phyloP scores from a whole-genome alignment of 768 basidiomycete species.

The Russula vinacea region DNA sequence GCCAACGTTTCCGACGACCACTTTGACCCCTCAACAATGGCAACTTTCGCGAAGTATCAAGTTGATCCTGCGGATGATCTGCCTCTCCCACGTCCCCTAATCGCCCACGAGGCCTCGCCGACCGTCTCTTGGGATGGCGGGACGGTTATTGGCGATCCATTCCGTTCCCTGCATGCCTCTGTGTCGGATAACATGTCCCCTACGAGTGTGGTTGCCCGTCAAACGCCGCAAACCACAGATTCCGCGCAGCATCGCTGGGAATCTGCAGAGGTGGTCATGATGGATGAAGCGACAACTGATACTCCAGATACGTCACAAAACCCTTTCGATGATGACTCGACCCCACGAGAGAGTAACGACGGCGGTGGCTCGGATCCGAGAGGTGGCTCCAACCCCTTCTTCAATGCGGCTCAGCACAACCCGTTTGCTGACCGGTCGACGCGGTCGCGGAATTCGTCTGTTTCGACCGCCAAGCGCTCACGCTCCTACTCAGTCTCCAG shows the following conservation, averaged over 20 bases:
- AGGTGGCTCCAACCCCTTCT: conserved; percentile 26
- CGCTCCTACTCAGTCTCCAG: conserved; percentile 22
- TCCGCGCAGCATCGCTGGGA: conserved; percentile 28
- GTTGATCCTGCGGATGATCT: conserved; percentile 2
- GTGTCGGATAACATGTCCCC: conserved; percentile 25
- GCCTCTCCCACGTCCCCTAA: conserved; percentile 14
- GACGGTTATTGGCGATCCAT: conserved; percentile 19
- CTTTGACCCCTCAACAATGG: conserved; percentile 29
- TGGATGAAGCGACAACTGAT: conserved; percentile 8
- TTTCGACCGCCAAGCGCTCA: conserved; percentile 18
- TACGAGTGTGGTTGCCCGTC: conserved; percentile 18
- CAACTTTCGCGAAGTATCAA: conserved; percentile 26
- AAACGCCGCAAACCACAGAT: conserved; percentile 26
- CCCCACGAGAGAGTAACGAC: background rate
- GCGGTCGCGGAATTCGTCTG: conserved; percentile 24
- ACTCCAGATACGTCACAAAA: background rate
- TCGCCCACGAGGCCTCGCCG: background rate
- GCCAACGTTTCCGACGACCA: conserved; percentile 13
- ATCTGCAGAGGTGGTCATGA: conserved; percentile 29
- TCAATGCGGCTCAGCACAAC: conserved; percentile 24
- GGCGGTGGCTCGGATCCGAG: conserved; percentile 1
- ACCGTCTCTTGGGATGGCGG: conserved; percentile 23
- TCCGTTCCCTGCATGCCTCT: conserved; percentile 20
- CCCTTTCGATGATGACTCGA: conserved; percentile 24
- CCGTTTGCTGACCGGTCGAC: conserved; percentile 27